phyloP scores from a whole-genome alignment of 345 rosid genomes.

The Eutrema japonicum region DNA sequence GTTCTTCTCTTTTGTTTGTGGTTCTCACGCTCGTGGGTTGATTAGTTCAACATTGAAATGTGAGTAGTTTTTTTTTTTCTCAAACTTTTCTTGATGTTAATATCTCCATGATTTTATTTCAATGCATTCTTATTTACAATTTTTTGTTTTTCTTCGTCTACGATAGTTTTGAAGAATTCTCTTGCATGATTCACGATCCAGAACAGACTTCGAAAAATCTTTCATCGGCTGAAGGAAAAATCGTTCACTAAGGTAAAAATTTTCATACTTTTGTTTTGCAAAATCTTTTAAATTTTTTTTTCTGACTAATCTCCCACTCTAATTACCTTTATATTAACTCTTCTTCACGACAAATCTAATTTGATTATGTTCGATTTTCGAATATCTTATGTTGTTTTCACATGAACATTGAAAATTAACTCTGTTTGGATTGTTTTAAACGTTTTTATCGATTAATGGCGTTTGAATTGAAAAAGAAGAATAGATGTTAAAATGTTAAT shows the following conservation, averaged over 20 bases:
- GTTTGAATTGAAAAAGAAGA: conserved; percentile 1
- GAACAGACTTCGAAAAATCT: too few relatives aligned
- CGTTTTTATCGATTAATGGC: neutral
- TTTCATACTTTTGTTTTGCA: too few relatives aligned
- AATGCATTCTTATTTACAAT: too few relatives aligned
- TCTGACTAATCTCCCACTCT: too few relatives aligned
- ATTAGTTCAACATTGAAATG: conserved; percentile 31
- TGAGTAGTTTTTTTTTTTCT: conserved; percentile 9
- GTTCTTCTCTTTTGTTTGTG: conserved; percentile 36
- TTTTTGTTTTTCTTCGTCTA: too few relatives aligned
- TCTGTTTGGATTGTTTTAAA: conserved; percentile 9
- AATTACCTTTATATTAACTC: too few relatives aligned
- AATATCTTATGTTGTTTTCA: neutral
- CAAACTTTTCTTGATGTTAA: too few relatives aligned
- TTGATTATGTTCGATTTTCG: neutral
- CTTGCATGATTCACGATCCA: conserved; percentile 8
- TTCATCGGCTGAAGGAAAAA: too few relatives aligned
- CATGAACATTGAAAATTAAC: neutral
- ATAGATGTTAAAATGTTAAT: neutral
- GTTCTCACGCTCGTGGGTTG: conserved; percentile 31
- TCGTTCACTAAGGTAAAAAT: too few relatives aligned
- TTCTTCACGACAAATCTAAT: too few relatives aligned
- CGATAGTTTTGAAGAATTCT: conserved; percentile 5
- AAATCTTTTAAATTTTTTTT: too few relatives aligned
- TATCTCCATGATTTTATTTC: too few relatives aligned